Conservation (phyloP, 2,329 filamentous ascomycete genomes). For the Chalaropsis thielavioides region DNA sequence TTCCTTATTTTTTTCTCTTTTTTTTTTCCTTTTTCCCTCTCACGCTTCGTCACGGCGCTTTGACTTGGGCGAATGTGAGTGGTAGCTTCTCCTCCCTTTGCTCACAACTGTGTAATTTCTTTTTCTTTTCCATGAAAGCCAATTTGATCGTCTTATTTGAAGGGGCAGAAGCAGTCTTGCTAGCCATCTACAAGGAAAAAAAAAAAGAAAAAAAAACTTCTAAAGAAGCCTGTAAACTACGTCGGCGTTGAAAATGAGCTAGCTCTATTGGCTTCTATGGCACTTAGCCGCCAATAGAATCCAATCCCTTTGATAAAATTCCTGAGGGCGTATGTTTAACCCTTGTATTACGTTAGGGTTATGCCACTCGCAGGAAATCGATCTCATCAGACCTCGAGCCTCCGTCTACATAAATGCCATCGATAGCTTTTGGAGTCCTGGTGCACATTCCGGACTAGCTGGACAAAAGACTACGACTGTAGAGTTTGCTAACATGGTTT, state of each 20-base stretch:
- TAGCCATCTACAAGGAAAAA: neutral
- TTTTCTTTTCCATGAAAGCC: neutral
- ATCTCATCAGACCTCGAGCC: neutral
- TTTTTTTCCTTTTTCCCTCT: neutral
- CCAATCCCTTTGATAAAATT: neutral
- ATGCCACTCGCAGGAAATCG: neutral
- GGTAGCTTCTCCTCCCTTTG: neutral
- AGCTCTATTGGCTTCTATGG: neutral
- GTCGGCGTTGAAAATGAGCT: neutral
- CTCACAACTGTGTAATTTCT: slow-evolving; percentile 1
- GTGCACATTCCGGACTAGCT: neutral
- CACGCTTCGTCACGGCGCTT: neutral
- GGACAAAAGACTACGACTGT: neutral
- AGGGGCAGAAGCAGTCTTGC: neutral
- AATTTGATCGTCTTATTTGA: neutral
- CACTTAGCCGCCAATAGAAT: neutral
- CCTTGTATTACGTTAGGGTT: neutral
- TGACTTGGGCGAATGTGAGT: neutral
- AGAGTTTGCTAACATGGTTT: neutral
- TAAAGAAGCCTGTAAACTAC: neutral
- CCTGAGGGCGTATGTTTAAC: neutral
- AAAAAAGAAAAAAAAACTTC: neutral
- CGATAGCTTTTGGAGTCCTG: neutral
- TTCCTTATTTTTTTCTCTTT: neutral
- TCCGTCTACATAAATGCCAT: neutral